A percentile compares a stretch with the other conserved stretches of the same genome.
phyloP scores from a whole-genome alignment of 306 rosid genomes.

The Glycyrrhiza uralensis region DNA sequence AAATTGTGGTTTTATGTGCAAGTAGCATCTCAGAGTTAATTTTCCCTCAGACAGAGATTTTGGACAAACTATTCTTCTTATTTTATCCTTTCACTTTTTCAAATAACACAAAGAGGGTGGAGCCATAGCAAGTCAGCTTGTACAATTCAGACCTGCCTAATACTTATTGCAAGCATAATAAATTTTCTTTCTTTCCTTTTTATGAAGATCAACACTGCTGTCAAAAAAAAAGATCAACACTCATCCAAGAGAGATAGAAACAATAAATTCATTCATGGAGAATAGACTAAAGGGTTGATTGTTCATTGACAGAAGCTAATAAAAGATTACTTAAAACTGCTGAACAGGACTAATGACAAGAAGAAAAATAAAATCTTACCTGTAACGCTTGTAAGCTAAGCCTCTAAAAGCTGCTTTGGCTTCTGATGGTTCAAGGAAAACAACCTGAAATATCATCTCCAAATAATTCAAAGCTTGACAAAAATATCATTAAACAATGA shows the following conservation, averaged over 20 bases:
- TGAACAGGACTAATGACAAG: background rate
- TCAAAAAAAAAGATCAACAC: background rate
- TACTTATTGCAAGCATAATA: background rate
- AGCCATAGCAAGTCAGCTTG: background rate
- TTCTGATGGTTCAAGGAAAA: conserved; percentile 79
- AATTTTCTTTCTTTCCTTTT: background rate
- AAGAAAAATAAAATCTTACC: conserved; percentile 49
- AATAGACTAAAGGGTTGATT: background rate
- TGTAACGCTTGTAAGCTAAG: conserved; percentile 82
- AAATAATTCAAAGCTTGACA: conserved; percentile 23
- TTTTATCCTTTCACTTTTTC: background rate
- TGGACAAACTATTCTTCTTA: background rate
- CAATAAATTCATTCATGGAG: conserved; percentile 3
- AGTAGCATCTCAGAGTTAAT: background rate
- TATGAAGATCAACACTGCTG: background rate
- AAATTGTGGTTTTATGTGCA: background rate
- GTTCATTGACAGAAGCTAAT: background rate
- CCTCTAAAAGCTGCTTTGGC: conserved; percentile 85
- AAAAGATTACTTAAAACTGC: conserved; percentile 37
- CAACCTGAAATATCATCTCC: conserved; percentile 61
- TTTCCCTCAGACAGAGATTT: background rate
- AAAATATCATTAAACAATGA: background rate
- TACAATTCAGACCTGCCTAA: background rate
- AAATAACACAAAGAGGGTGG: background rate
- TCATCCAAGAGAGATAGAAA: conserved; percentile 7